A percentile compares a stretch with the other conserved stretches of the same genome.
Conservation (phyloP, 495 filamentous ascomycete genomes). For the Lasiosphaeria miniovina region DNA sequence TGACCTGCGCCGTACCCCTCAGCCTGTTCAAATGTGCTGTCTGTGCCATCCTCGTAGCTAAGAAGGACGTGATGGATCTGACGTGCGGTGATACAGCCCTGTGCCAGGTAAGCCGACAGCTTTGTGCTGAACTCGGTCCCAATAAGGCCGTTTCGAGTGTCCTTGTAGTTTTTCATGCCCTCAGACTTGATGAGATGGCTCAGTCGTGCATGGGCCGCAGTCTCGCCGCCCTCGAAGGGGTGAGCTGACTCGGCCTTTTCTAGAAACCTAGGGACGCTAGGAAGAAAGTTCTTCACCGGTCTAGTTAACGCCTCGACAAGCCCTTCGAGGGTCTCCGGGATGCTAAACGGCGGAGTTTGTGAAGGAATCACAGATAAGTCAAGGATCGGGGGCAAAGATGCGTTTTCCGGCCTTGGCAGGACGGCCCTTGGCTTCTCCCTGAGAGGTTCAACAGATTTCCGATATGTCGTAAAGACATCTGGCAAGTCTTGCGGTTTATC, state of each 20-base stretch:
- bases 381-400: slow-evolving; percentile 52
- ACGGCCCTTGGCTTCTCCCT: slow-evolving; percentile 52
- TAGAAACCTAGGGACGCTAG: slow-evolving; percentile 43
- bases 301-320: slow-evolving; percentile 49
- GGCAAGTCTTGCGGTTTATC: slow-evolving; percentile 51
- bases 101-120: slow-evolving; percentile 63
- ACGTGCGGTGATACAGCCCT: slow-evolving; percentile 65
- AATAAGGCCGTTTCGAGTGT: slow-evolving; percentile 64
- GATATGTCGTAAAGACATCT: slow-evolving; percentile 66
- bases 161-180: slow-evolving; percentile 58
- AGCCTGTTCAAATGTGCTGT: slow-evolving; percentile 27
- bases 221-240: slow-evolving; percentile 67
- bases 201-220: slow-evolving; percentile 50
- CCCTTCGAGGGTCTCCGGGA: slow-evolving; percentile 50
- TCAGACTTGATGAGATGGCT: slow-evolving; percentile 56
- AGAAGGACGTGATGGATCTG: slow-evolving; percentile 61
- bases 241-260: slow-evolving; percentile 51
- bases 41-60: slow-evolving; percentile 60
- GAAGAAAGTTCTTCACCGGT: slow-evolving; percentile 44
- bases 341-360: slow-evolving; percentile 57
- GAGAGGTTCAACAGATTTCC: slow-evolving; percentile 64
- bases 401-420: slow-evolving; percentile 42
- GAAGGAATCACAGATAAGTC: slow-evolving; percentile 43
- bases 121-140: slow-evolving; percentile 68
- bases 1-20: slow-evolving; percentile 61